A percentile compares a stretch with the other conserved stretches of the same genome.
These are phyloP conservation scores for Dothistroma pini DNA, from an alignment of 2,329 filamentous ascomycete genomes.

Conservation along the genomic window DNA sequence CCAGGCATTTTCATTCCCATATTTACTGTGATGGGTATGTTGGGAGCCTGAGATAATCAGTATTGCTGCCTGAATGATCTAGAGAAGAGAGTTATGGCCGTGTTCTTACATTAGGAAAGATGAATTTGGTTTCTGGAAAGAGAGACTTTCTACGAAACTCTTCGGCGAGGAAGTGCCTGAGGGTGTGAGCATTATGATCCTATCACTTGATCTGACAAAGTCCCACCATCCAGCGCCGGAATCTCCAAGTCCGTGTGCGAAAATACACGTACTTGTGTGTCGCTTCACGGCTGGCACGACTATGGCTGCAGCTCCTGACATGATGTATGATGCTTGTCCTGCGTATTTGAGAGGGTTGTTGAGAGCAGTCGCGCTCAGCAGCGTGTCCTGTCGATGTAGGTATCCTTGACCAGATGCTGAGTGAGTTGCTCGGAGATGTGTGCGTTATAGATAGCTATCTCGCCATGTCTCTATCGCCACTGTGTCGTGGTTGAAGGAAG, in stretches of 20 bases:
- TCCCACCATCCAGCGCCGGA: constrained; percentile 67
- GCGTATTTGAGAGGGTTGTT: not conserved
- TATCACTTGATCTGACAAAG: not conserved
- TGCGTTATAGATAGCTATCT: too few relatives aligned
- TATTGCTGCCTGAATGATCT: not conserved
- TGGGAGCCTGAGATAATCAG: not conserved
- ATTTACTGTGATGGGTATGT: constrained; percentile 49
- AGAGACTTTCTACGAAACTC: constrained; percentile 74
- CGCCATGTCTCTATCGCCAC: too few relatives aligned
- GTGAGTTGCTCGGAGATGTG: too few relatives aligned
- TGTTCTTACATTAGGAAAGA: constrained; percentile 68
- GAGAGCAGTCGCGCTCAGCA: not conserved
- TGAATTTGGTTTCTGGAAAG: constrained; percentile 86
- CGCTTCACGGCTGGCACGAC: constrained; percentile 74
- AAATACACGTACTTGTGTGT: constrained; percentile 93
- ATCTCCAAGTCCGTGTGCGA: constrained; percentile 89
- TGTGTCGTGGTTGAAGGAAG: too few relatives aligned
- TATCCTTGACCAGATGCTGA: too few relatives aligned
- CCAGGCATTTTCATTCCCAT: constrained; percentile 74
- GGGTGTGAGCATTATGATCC: not conserved
- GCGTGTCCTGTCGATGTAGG: too few relatives aligned
- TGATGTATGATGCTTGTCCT: not conserved
- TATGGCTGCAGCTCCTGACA: constrained; percentile 49
- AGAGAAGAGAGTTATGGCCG: constrained; percentile 43
- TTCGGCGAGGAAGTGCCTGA: constrained; percentile 71